These are phyloP conservation scores for button mushroom (Agaricus bisporus) DNA, from an alignment of 768 basidiomycete genomes.

Conservation along the genomic window DNA sequence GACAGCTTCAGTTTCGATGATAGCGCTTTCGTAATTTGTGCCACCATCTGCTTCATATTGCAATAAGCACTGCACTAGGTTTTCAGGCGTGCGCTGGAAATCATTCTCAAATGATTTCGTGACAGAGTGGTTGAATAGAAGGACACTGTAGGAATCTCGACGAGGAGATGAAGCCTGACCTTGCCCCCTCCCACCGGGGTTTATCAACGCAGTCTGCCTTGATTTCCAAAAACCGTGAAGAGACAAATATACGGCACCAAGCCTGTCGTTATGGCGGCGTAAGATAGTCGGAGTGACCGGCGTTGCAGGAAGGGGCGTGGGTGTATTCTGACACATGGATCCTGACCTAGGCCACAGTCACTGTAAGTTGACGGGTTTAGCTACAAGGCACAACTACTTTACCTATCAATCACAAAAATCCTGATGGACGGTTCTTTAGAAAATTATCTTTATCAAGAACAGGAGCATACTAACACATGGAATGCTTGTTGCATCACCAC, in stretches of 20 bases:
- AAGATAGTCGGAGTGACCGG: constrained; percentile 15
- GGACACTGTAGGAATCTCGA: constrained; percentile 50
- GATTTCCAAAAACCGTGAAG: constrained; percentile 52
- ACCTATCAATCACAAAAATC: constrained; percentile 47
- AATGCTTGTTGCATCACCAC: constrained; percentile 45
- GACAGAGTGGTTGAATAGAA: constrained; percentile 33
- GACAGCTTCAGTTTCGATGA: constrained; percentile 25
- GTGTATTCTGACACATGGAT: constrained; percentile 42
- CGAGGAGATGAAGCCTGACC: constrained; percentile 20
- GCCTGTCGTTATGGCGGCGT: constrained; percentile 35
- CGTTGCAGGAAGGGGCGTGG: constrained; percentile 36
- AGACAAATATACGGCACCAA: constrained; percentile 55
- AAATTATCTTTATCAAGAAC: not conserved
- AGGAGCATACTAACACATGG: constrained; percentile 43
- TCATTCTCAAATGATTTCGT: constrained; percentile 34
- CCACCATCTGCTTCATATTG: constrained; percentile 22
- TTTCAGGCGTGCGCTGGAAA: constrained; percentile 35
- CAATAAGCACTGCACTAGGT: constrained; percentile 35
- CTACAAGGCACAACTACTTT: not conserved
- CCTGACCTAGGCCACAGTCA: constrained; percentile 30
- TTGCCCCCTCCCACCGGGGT: constrained; percentile 1
- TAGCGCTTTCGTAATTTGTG: constrained; percentile 39
- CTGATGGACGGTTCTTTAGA: not conserved
- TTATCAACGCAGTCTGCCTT: constrained; percentile 32
- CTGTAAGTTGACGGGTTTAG: not conserved